Percentiles rank a stretch among this genome's conserved stretches.
Evolutionary conservation across 306 rosid species (phyloP).

Genomic region (Begonia fuchsioides): DNA sequence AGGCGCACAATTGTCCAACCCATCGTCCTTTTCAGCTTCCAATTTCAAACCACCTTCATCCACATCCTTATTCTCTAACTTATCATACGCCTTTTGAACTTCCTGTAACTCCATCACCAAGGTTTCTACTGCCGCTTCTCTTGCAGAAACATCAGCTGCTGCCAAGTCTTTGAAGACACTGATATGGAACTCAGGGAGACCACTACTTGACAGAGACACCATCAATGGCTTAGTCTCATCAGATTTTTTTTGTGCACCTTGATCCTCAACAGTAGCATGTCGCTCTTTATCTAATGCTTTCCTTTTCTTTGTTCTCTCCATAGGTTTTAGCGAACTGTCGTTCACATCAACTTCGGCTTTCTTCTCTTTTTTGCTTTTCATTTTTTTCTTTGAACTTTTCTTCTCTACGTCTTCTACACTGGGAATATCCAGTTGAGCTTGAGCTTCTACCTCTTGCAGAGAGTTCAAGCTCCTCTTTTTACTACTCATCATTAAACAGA

Average conservation of each 20-base stretch:
- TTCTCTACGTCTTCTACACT: slow-evolving; percentile 12
- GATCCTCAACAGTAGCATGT: slow-evolving; percentile 5
- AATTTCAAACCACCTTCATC: slow-evolving; percentile 49
- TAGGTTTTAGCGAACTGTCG: slow-evolving; percentile 32
- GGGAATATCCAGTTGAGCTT: slow-evolving; percentile 7
- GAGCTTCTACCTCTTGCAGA: slow-evolving; percentile 15
- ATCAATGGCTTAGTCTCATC: slow-evolving; percentile 1
- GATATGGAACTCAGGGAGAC: slow-evolving; percentile 68
- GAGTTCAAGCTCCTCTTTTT: slow-evolving; percentile 30
- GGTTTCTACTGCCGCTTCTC: slow-evolving; percentile 49
- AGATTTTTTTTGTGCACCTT: slow-evolving; percentile 10
- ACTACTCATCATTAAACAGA: slow-evolving; percentile 19
- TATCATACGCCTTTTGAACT: slow-evolving; percentile 62
- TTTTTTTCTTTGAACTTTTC: slow-evolving; percentile 19
- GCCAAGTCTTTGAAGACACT: slow-evolving; percentile 85
- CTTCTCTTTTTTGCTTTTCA: slow-evolving; percentile 18
- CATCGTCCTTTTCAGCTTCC: slow-evolving; percentile 92
- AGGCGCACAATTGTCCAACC: slow-evolving; percentile 81
- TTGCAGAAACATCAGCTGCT: slow-evolving; percentile 23
- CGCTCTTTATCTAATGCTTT: slow-evolving; percentile 52
- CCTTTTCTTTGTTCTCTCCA: slow-evolving; percentile 68
- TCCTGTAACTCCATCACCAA: slow-evolving; percentile 58
- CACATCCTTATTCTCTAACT: slow-evolving; percentile 35
- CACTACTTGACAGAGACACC: slow-evolving; percentile 12
- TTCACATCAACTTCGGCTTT: slow-evolving; percentile 5